Percentiles rank a stretch among this genome's conserved stretches.
Evolutionary conservation across 140 eudicot genomes (phyloP).

Genomic region (Bidens hawaiensis): DNA sequence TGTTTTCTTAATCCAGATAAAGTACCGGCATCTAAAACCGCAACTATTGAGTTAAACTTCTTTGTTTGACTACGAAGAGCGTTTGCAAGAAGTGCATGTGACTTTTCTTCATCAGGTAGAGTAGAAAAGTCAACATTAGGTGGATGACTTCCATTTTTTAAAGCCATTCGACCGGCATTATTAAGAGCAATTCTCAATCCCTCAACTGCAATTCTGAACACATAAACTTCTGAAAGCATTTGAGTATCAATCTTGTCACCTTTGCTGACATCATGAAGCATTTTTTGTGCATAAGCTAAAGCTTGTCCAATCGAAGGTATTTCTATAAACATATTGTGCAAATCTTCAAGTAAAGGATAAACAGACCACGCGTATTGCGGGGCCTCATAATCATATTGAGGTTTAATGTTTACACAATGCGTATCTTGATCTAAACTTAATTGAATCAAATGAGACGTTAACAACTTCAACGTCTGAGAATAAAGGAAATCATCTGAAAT

Average conservation of each 20-base stretch:
- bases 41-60: constrained; percentile 62
- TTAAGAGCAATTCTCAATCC: constrained; percentile 83
- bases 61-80: constrained; percentile 71
- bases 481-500: constrained; percentile 40
- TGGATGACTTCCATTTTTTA: constrained; percentile 19
- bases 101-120: constrained; percentile 64
- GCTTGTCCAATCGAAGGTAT: constrained; percentile 66
- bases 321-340: constrained; percentile 49
- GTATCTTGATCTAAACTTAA: constrained; percentile 20
- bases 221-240: constrained; percentile 61
- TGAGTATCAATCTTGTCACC: constrained; percentile 53
- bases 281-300: constrained; percentile 70
- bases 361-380: constrained; percentile 73
- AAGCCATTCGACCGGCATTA: constrained; percentile 54
- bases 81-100: constrained; percentile 78
- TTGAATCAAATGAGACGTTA: constrained; percentile 34
- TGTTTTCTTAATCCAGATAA: constrained; percentile 79
- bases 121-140: constrained; percentile 36
- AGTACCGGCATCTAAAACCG: constrained; percentile 66
- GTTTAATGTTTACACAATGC: constrained; percentile 26
- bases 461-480: constrained; percentile 39
- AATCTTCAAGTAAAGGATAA: constrained; percentile 72
- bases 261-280: constrained; percentile 60
- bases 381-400: constrained; percentile 43
- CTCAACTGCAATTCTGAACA: constrained; percentile 77